A percentile compares a stretch with the other conserved stretches of the same genome.
Conservation (phyloP, 2,329 filamentous ascomycete species). For the Talaromyces islandicus region DNA sequence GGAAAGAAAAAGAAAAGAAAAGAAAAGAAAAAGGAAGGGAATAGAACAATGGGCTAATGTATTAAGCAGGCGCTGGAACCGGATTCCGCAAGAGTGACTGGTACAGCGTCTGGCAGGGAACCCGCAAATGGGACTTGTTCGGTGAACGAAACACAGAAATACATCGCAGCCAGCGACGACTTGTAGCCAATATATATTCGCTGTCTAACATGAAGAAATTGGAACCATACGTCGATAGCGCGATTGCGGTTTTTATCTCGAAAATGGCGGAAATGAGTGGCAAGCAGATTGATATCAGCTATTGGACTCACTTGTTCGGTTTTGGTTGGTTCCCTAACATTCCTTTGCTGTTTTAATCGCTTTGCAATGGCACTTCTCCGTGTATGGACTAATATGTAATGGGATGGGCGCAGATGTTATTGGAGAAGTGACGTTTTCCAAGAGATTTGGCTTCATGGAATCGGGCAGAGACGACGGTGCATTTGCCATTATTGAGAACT, state of each 20-base stretch:
- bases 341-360: neutral
- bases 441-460: constrained; percentile 33
- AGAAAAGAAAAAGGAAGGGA: no score
- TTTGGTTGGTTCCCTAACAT: neutral
- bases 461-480: constrained; percentile 27
- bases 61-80: constrained; percentile 25
- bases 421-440: constrained; percentile 34
- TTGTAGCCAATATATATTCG: constrained; percentile 29
- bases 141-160: constrained; percentile 29
- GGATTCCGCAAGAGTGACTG: constrained; percentile 37
- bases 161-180: constrained; percentile 29
- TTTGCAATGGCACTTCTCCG: neutral
- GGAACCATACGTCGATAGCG: constrained; percentile 35
- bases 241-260: constrained; percentile 27
- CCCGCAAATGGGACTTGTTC: constrained; percentile 35
- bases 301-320: constrained; percentile 6
- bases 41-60: no score
- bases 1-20: no score
- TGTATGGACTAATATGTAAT: constrained; percentile 13
- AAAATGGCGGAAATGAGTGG: constrained; percentile 21
- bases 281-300: constrained; percentile 3
- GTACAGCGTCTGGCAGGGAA: constrained; percentile 37
- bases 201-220: constrained; percentile 33
- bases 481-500: constrained; percentile 26
- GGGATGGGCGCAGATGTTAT: constrained; percentile 29